Percentiles rank a stretch among this genome's conserved stretches.
Evolutionary conservation across 2,329 filamentous ascomycete species (phyloP).

Genomic region (Fusarium burgessii): DNA sequence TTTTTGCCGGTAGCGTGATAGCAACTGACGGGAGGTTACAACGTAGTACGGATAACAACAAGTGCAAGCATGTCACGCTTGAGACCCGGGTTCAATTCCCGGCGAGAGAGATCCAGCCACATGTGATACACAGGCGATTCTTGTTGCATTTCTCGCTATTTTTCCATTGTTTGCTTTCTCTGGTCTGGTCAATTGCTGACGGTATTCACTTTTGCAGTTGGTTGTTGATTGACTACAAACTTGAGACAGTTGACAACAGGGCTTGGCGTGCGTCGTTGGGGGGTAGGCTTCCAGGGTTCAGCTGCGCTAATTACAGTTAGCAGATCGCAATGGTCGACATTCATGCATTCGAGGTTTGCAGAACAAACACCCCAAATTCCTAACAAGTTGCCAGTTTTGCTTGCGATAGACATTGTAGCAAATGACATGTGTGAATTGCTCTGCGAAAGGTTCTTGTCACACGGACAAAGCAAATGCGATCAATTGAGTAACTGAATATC

Average conservation of each 20-base stretch:
- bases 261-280: background rate
- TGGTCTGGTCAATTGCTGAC: background rate
- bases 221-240: background rate
- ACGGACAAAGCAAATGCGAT: background rate
- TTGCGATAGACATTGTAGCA: background rate
- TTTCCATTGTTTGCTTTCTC: rapidly evolving
- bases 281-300: background rate
- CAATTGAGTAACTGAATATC: rapidly evolving
- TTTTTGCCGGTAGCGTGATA: no score
- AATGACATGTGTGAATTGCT: background rate
- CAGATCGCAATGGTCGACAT: constrained; percentile 2
- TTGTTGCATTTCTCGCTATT: background rate
- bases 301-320: constrained; percentile 9
- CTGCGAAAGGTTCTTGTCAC: no score
- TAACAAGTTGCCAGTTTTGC: background rate
- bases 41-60: no score
- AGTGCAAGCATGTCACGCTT: constrained; percentile 33
- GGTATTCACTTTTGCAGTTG: background rate
- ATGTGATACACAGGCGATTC: constrained; percentile 12
- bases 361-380: background rate
- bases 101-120: constrained; percentile 29
- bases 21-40: no score
- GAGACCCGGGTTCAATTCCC: constrained; percentile 30
- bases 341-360: background rate
- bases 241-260: background rate